Evolutionary conservation across 2,329 filamentous ascomycete genomes (phyloP).

Genomic region (Trichophyton simii): DNA sequence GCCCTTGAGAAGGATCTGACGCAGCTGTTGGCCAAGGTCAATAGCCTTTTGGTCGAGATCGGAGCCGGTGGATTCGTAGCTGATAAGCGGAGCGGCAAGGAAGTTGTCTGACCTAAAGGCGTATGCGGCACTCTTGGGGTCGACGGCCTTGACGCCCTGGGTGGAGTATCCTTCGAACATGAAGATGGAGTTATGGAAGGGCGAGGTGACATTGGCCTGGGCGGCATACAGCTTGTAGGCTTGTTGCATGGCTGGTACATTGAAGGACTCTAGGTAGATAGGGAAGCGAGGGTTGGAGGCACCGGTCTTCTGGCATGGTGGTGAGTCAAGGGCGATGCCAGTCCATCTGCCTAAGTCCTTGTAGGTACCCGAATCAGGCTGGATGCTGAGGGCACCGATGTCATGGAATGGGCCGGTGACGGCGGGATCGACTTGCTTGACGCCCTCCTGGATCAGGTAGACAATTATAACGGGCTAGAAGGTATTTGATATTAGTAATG

Average conservation of each 20-base stretch:
- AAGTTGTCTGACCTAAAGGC: slow-evolving; percentile 37
- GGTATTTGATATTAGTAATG: not conserved
- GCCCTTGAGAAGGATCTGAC: slow-evolving; percentile 18
- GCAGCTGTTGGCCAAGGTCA: slow-evolving; percentile 21
- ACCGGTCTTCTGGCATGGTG: slow-evolving; percentile 34
- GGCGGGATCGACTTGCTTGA: slow-evolving; percentile 27
- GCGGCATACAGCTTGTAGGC: slow-evolving; percentile 30
- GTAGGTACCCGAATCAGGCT: slow-evolving; percentile 31
- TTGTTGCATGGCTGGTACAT: slow-evolving; percentile 25
- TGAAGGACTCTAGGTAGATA: slow-evolving; percentile 33
- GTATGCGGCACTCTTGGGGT: slow-evolving; percentile 32
- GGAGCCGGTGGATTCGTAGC: slow-evolving; percentile 18
- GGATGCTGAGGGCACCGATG: slow-evolving; percentile 27
- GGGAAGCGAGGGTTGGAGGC: slow-evolving; percentile 34
- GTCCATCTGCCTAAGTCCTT: slow-evolving; percentile 36
- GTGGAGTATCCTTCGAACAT: slow-evolving; percentile 46
- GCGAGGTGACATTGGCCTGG: slow-evolving; percentile 20
- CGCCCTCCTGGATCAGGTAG: slow-evolving; percentile 25
- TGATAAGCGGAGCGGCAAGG: slow-evolving; percentile 24
- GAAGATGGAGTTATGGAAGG: slow-evolving; percentile 35
- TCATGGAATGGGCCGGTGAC: slow-evolving; percentile 36
- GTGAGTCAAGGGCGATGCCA: slow-evolving; percentile 25
- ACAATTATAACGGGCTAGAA: slow-evolving; percentile 20
- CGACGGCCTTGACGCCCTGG: slow-evolving; percentile 32
- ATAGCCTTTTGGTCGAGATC: slow-evolving; percentile 17